Evolutionary conservation across 345 rosid genomes (phyloP), one percentile per base, ranked within the genome.

Genomic region (Laguncularia racemosa): DNA sequence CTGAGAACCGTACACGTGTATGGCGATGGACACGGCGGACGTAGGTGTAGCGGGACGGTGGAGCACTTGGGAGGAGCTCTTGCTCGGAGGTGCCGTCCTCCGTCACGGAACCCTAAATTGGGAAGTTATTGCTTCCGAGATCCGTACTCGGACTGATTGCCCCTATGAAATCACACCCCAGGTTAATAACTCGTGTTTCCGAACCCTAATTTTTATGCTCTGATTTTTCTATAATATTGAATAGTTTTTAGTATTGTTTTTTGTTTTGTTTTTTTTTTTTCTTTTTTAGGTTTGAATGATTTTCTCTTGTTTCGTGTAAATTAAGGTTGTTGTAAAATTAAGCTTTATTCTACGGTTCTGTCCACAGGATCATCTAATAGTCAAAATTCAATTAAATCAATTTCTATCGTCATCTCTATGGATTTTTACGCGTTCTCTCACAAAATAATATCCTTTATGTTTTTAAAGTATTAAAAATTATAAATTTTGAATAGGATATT

Each of bases 31-130:
- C 19, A 64, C 67, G 65, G 77, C 66, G 61, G 69, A 40, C 66
- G 70, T 54, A 48, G 57, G 56, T 45, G 63, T 20, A 64, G 58
- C 28, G 46, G 77, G 53, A 57, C 60, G 61, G 65, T 91, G 98
- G 98, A 86, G 92, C 54, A 88, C 96, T 44, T 86, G 98, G 98
- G 95, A 86, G 63, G 98, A 88, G 79, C 75, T 91, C 62, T 72
- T 91, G 46, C 72, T 91, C 40, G 92, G 92, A 16, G 96, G 90
- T 5, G 96, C 98, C 6, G 86, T 91, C 48, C 95, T 88, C 76
- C 98, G 92, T 13, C 84, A 91, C 45, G 96, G 98, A 7, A 75
- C 88, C 56, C 73, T 73, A 3, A 81, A 86, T 50, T 91, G 98
- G 98, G 71, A 76, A 71, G 57, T 73, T 49, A 87, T 91, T 4